These are phyloP conservation scores for Sanghuangporus sanghuang DNA, from an alignment of 1,284 basidiomycete genomes.

Conservation along the genomic window DNA sequence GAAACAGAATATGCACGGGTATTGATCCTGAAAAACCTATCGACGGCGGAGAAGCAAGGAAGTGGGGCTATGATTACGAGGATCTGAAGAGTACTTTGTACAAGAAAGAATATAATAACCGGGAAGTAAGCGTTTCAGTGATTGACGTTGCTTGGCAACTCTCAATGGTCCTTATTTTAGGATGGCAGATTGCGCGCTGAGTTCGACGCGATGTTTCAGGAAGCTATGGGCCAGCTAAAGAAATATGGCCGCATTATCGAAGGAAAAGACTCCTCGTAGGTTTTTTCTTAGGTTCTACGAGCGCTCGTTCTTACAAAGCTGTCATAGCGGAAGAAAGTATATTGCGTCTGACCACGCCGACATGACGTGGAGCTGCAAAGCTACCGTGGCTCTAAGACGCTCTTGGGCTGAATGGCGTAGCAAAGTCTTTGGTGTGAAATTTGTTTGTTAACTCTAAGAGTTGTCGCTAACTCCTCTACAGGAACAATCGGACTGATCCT, in stretches of 20 bases:
- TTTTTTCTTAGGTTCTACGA: slow-evolving; percentile 18
- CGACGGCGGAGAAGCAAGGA: slow-evolving; percentile 64
- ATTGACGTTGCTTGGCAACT: background rate
- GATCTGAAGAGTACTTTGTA: slow-evolving; percentile 50
- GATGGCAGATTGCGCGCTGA: slow-evolving; percentile 38
- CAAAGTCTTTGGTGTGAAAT: slow-evolving; percentile 57
- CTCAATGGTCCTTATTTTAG: slow-evolving; percentile 15
- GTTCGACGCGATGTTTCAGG: slow-evolving; percentile 70
- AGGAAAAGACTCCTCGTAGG: slow-evolving; percentile 67
- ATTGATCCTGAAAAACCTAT: slow-evolving; percentile 30
- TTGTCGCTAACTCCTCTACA: slow-evolving; percentile 23
- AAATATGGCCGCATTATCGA: slow-evolving; percentile 79
- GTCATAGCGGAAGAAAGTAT: slow-evolving; percentile 64
- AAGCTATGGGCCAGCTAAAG: slow-evolving; percentile 79
- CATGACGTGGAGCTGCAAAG: slow-evolving; percentile 66
- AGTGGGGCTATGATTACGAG: slow-evolving; percentile 66
- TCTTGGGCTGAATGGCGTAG: slow-evolving; percentile 67
- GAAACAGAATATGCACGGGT: slow-evolving; percentile 64
- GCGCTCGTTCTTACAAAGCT: background rate
- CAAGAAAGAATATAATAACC: slow-evolving; percentile 32
- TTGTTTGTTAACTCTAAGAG: slow-evolving; percentile 22
- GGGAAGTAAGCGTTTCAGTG: slow-evolving; percentile 4
- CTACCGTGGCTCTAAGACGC: slow-evolving; percentile 65
- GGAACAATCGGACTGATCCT: slow-evolving; percentile 29
- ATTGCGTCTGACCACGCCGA: slow-evolving; percentile 71